Percentiles rank a stretch among this genome's conserved stretches.
These are phyloP conservation scores for Fusarium sp. DNA, from an alignment of 2,329 filamentous ascomycete species.

Conservation along the genomic window DNA sequence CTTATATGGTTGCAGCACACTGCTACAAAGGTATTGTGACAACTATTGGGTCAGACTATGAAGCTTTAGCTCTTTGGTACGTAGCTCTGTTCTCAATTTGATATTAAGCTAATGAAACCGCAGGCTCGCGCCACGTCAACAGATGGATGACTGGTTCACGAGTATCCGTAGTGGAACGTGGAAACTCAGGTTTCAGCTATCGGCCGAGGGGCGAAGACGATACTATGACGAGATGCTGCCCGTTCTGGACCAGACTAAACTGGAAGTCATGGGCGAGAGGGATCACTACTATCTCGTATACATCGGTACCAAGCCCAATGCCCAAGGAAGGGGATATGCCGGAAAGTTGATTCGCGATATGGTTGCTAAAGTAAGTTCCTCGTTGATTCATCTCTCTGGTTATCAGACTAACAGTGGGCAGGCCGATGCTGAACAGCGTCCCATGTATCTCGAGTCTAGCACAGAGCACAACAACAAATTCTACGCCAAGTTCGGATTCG, in stretches of 20 bases:
- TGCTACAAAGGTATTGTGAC: conserved; percentile 79
- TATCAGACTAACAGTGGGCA: conserved; percentile 45
- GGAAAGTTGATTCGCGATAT: conserved; percentile 77
- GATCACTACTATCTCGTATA: conserved; percentile 87
- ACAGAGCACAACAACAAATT: conserved; percentile 74
- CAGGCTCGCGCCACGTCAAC: conserved; percentile 80
- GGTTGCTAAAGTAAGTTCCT: conserved; percentile 65
- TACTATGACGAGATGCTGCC: conserved; percentile 84
- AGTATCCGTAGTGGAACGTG: conserved; percentile 80
- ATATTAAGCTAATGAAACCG: conserved; percentile 14
- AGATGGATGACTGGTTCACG: conserved; percentile 79
- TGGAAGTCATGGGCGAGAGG: conserved; percentile 72
- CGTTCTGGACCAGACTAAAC: conserved; percentile 78
- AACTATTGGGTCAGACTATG: conserved; percentile 79
- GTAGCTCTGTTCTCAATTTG: conserved; percentile 45
- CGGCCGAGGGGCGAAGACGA: conserved; percentile 75
- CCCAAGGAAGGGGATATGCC: conserved; percentile 78
- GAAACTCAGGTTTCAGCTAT: conserved; percentile 80
- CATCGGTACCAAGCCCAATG: conserved; percentile 78
- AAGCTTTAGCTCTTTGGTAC: conserved; percentile 83
- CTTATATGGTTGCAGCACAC: conserved; percentile 81
- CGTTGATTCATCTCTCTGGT: not conserved
- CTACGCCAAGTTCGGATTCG: conserved; percentile 82
- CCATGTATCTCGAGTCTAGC: conserved; percentile 84
- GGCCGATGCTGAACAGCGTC: conserved; percentile 75